Evolutionary conservation across 768 basidiomycete genomes (phyloP), one percentile per base, ranked within the genome.

Genomic region (Grammothele lineata): DNA sequence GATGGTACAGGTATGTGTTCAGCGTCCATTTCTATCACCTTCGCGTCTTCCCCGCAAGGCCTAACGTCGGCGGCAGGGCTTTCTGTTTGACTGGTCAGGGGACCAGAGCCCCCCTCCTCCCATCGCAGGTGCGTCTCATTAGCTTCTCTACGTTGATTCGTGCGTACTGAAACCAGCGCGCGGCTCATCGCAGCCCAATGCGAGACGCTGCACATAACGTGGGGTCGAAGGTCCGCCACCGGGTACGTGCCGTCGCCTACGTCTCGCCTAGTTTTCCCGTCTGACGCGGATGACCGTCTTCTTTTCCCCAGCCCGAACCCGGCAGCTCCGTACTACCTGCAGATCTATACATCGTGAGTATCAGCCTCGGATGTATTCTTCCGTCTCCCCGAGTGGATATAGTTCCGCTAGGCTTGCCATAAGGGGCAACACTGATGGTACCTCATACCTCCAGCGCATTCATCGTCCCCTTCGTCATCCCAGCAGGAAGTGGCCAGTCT

Each of bases 301-400:
- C 37, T 43, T 19, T 45, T 32, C 51, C 27, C 37, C 46, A 83
- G 81, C 5, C 80, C 78, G 7, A 74, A 76, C 53, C 77, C 78
- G 3, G 62, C 61, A 5, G 70, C 78, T 4, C 81, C 81, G 14
- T 83, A 81, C 59, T 77, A 63, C 57, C 72, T 83, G 4, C 77
- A 80, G 56, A 68, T 83, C 8, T 82, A 78, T 57, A 77, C 79
- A 12, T 81, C 80, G 81, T 81, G 47, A 60, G 79, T 66, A 27
- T 7, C n/a, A n/a, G n/a, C n/a, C n/a, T 17, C 34, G 40, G 27
- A 14, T 30, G 27, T 7, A 7, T n/a, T n/a, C n/a, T n/a, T n/a
- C n/a, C n/a, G n/a, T n/a, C n/a, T n/a, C n/a, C n/a, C n/a, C n/a
- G n/a, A n/a, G n/a, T n/a, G n/a, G n/a, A n/a, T n/a, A n/a, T n/a